phyloP scores from a whole-genome alignment of 805 yeast genomes.

The Candida ipomoeae region DNA sequence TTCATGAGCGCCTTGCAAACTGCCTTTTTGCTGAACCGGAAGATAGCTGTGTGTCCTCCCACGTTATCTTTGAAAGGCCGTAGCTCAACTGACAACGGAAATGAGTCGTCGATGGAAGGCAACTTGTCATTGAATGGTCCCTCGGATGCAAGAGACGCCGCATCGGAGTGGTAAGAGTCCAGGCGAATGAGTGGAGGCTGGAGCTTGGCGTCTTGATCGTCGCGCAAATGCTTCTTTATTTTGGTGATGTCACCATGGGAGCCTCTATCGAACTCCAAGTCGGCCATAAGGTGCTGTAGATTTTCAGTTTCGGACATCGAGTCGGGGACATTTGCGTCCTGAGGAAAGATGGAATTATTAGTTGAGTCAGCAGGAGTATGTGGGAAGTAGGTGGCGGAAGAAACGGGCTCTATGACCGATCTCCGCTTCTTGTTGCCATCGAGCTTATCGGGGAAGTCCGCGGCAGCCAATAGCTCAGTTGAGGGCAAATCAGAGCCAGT shows the following conservation, averaged over 20 bases:
- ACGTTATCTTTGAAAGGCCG: constrained; percentile 91
- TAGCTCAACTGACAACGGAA: constrained; percentile 79
- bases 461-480: constrained; percentile 4
- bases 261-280: constrained; percentile 43
- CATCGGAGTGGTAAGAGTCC: not conserved
- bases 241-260: constrained; percentile 28
- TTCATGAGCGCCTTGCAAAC: constrained; percentile 91
- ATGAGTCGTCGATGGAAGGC: constrained; percentile 17
- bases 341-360: not conserved
- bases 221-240: constrained; percentile 16
- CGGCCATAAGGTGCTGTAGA: constrained; percentile 47
- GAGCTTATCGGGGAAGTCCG: constrained; percentile 3
- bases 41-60: constrained; percentile 98
- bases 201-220: constrained; percentile 3
- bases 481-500: constrained; percentile 6
- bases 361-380: constrained; percentile 41
- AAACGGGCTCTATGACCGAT: constrained; percentile 49
- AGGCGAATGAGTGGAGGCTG: constrained; percentile 1
- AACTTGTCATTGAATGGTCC: not conserved
- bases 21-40: constrained; percentile 84
- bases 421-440: constrained; percentile 2
- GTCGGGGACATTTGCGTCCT: constrained; percentile 1
- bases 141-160: not conserved
- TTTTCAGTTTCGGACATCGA: constrained; percentile 12
- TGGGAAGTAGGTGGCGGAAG: constrained; percentile 69